phyloP scores from a whole-genome alignment of 2,329 filamentous ascomycete species.

The Penicillium olsonii region DNA sequence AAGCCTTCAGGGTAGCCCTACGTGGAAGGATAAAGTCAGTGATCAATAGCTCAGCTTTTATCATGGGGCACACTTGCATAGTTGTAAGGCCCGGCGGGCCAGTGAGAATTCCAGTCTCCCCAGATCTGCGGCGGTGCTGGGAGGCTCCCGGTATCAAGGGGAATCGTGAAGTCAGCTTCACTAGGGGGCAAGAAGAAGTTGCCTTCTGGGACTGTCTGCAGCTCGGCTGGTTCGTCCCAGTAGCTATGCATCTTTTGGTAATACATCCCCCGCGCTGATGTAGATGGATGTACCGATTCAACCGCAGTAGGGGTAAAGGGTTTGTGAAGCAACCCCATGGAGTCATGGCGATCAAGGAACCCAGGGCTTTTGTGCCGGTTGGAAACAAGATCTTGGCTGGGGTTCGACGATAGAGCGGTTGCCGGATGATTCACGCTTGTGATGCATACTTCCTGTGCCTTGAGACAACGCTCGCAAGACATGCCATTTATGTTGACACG shows the following conservation, averaged over 20 bases:
- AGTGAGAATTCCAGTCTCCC: neutral
- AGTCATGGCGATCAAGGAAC: neutral
- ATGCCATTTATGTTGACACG: constrained; percentile 21
- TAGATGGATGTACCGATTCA: neutral
- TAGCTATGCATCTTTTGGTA: neutral
- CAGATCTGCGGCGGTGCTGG: neutral
- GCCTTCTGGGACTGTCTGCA: neutral
- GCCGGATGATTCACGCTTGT: constrained; percentile 21
- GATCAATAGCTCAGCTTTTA: no score
- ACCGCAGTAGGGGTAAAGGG: constrained; percentile 10
- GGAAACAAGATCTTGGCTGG: neutral
- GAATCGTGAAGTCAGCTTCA: neutral
- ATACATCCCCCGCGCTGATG: neutral
- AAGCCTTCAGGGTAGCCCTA: neutral
- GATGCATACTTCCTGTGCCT: constrained; percentile 25
- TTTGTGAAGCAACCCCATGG: constrained; percentile 17
- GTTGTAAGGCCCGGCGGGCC: neutral
- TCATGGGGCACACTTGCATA: neutral
- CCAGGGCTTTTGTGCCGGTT: constrained; percentile 1
- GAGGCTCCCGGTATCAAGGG: neutral
- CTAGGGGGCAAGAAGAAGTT: neutral
- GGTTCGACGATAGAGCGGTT: constrained; percentile 4
- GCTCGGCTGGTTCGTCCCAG: constrained; percentile 4
- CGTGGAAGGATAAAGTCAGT: neutral
- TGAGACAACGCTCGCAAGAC: constrained; percentile 27